A percentile compares a stretch with the other conserved stretches of the same genome.
Conservation (phyloP, 345 rosid species). For the Lepidium didymum region DNA sequence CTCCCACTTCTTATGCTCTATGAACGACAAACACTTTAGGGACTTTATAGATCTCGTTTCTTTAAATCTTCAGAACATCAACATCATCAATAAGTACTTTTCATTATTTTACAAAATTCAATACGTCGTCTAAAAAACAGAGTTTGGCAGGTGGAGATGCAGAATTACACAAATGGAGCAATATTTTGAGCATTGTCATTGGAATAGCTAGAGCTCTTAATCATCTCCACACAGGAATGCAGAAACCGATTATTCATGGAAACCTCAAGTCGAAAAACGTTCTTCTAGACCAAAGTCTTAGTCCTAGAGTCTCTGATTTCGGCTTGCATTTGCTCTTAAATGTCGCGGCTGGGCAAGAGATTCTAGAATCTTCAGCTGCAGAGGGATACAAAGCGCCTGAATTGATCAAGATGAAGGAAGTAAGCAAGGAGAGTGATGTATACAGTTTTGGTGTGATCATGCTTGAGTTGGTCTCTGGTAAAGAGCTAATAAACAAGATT, state of each 20-base stretch:
- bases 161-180: constrained; percentile 52
- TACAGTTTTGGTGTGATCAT: constrained; percentile 72
- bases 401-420: constrained; percentile 79
- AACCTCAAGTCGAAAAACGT: constrained; percentile 82
- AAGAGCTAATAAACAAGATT: constrained; percentile 35
- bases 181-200: constrained; percentile 44
- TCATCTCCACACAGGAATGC: constrained; percentile 67
- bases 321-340: constrained; percentile 66
- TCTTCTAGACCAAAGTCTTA: constrained; percentile 39
- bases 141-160: constrained; percentile 45
- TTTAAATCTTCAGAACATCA: not conserved
- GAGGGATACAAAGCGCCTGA: constrained; percentile 95
- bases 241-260: constrained; percentile 62
- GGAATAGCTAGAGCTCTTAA: constrained; percentile 70
- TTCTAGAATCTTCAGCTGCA: constrained; percentile 62
- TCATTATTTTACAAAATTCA: not conserved
- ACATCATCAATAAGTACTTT: not conserved
- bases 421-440: constrained; percentile 55
- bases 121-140: not conserved
- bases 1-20: constrained; percentile 13
- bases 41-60: constrained; percentile 4
- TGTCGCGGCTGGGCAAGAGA: constrained; percentile 56
- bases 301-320: constrained; percentile 61
- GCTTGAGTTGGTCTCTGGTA: constrained; percentile 76
- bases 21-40: constrained; percentile 19